phyloP scores from a whole-genome alignment of 2,329 filamentous ascomycete species.

The Plectosphaerella sp. region DNA sequence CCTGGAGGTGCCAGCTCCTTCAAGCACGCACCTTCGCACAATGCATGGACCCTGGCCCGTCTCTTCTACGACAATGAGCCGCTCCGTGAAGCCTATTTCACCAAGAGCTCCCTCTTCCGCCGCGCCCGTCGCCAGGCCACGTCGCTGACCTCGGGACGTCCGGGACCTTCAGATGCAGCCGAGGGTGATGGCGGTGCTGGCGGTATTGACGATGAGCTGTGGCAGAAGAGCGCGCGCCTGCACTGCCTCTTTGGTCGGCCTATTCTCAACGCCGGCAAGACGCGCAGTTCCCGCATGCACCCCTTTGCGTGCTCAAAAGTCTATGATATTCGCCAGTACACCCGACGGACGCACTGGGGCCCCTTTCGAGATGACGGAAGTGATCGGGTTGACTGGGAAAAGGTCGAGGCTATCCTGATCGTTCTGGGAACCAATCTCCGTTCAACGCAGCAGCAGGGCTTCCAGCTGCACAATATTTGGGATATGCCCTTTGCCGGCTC shows the following conservation, averaged over 20 bases:
- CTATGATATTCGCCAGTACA: constrained; percentile 71
- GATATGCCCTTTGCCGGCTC: constrained; percentile 50
- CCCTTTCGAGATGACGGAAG: constrained; percentile 64
- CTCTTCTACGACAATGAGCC: constrained; percentile 37
- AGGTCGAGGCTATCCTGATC: constrained; percentile 70
- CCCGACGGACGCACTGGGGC: constrained; percentile 58
- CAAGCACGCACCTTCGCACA: constrained; percentile 41
- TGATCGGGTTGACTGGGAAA: constrained; percentile 70
- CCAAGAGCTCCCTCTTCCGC: constrained; percentile 58
- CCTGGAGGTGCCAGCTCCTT: constrained; percentile 3
- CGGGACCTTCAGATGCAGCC: not conserved
- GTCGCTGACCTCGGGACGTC: not conserved
- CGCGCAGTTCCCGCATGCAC: constrained; percentile 36
- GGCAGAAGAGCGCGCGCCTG: constrained; percentile 65
- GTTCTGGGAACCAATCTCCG: constrained; percentile 61
- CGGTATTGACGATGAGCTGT: constrained; percentile 27
- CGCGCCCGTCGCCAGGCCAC: constrained; percentile 39
- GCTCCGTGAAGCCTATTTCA: constrained; percentile 58
- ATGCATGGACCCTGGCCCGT: constrained; percentile 36
- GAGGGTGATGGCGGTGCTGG: no score
- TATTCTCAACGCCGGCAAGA: constrained; percentile 33
- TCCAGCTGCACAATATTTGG: constrained; percentile 44
- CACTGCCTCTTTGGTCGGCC: constrained; percentile 67
- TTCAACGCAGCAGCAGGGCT: constrained; percentile 40
- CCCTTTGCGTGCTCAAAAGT: constrained; percentile 64